A percentile compares a stretch with the other conserved stretches of the same genome.
These are phyloP conservation scores for Eustoma russellianum DNA, from an alignment of 257 asterid species.

Conservation along the genomic window DNA sequence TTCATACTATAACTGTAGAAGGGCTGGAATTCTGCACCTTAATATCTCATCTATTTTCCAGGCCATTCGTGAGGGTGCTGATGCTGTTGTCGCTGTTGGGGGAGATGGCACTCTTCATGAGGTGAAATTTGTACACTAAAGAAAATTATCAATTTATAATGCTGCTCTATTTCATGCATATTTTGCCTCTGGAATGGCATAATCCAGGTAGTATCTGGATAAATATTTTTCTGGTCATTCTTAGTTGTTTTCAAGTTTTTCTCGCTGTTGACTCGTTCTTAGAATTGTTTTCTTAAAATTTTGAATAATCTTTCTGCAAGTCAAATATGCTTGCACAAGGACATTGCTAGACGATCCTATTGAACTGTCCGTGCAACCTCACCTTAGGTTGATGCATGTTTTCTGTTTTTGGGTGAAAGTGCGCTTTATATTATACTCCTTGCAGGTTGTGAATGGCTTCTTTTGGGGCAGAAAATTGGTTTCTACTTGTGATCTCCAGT, in stretches of 20 bases:
- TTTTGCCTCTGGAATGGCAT: no score
- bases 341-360: no score
- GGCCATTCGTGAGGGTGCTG: conserved; percentile 95
- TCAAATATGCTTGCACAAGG: no score
- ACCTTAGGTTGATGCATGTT: no score
- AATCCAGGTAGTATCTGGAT: no score
- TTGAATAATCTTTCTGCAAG: no score
- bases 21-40: conserved; percentile 10
- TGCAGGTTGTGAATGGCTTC: conserved; percentile 87
- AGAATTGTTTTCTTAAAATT: no score
- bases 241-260: no score
- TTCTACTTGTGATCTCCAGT: conserved; percentile 33
- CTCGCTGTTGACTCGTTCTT: no score
- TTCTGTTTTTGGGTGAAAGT: no score
- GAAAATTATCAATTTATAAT: neutral
- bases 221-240: no score
- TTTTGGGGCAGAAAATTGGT: conserved; percentile 74
- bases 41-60: conserved; percentile 22
- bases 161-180: neutral
- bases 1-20: conserved; percentile 12
- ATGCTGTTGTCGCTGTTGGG: conserved; percentile 91
- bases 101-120: conserved; percentile 98
- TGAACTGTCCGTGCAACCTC: no score
- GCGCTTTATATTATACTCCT: neutral
- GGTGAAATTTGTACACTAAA: conserved; percentile 28